These are phyloP conservation scores for Ophiobolus disseminans DNA, from an alignment of 2,329 filamentous ascomycete genomes.

Conservation along the genomic window DNA sequence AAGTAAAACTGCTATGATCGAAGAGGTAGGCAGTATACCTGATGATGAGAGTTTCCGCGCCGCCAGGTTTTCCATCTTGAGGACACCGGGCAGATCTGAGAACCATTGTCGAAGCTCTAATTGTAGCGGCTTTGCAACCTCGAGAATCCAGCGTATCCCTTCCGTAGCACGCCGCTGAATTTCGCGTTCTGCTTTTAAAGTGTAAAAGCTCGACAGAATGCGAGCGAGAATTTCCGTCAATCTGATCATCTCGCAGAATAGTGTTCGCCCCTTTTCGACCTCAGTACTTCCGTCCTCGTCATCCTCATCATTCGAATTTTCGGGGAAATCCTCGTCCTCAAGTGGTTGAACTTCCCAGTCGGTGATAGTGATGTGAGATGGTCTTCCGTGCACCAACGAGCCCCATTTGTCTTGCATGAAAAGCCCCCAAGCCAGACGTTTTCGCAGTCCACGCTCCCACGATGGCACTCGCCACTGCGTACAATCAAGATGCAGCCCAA, in stretches of 20 bases:
- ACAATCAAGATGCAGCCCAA: constrained; percentile 62
- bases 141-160: constrained; percentile 59
- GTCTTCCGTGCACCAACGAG: constrained; percentile 64
- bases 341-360: constrained; percentile 64
- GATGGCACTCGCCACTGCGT: constrained; percentile 67
- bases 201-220: constrained; percentile 61
- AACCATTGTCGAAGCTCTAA: constrained; percentile 62
- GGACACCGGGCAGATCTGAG: constrained; percentile 53
- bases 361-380: constrained; percentile 60
- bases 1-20: background rate
- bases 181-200: constrained; percentile 56
- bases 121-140: constrained; percentile 62
- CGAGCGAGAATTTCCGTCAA: constrained; percentile 61
- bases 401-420: constrained; percentile 72
- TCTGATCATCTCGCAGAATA: constrained; percentile 61
- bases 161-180: constrained; percentile 51
- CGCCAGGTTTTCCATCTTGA: constrained; percentile 57
- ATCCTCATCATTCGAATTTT: constrained; percentile 41
- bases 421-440: constrained; percentile 68
- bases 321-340: constrained; percentile 54
- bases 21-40: constrained; percentile 13
- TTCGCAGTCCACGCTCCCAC: constrained; percentile 69
- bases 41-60: constrained; percentile 41
- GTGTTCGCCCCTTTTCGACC: constrained; percentile 43
- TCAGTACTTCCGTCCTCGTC: constrained; percentile 45